A percentile compares a stretch with the other conserved stretches of the same genome.
These are phyloP conservation scores for Serpula lacrymans DNA, from an alignment of 768 basidiomycete genomes.

Conservation along the genomic window DNA sequence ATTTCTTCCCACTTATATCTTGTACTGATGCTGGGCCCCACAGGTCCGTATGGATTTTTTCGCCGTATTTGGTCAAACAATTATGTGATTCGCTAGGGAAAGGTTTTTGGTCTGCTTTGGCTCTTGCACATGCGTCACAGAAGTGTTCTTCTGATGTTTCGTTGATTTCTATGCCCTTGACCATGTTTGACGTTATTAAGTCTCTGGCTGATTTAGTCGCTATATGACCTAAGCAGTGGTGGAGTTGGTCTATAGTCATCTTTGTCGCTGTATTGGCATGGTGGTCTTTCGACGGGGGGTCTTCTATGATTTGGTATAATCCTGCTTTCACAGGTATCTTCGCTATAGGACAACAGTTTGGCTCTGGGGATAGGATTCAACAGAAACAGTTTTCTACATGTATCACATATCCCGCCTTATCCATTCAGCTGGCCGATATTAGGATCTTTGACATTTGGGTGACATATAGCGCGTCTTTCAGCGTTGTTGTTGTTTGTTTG, in stretches of 20 bases:
- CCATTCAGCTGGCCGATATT: neutral
- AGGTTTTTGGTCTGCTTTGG: constrained; percentile 20
- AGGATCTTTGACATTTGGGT: constrained; percentile 1
- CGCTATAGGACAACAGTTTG: neutral
- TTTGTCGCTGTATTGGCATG: neutral
- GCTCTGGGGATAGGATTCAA: neutral
- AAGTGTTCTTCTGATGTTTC: constrained; percentile 15
- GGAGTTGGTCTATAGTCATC: neutral
- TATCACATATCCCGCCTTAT: neutral
- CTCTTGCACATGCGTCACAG: constrained; percentile 29
- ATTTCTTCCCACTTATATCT: too few species aligned
- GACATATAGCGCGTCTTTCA: neutral
- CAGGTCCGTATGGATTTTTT: too few species aligned
- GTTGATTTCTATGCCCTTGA: constrained; percentile 44
- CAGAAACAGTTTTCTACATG: neutral
- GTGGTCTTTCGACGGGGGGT: too few species aligned
- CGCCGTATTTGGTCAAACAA: too few species aligned
- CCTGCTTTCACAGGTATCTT: neutral
- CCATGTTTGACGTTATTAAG: constrained; percentile 95
- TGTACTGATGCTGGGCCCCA: too few species aligned
- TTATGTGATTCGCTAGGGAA: constrained; percentile 17
- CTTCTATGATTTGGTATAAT: too few species aligned
- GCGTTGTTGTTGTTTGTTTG: neutral
- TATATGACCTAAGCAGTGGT: constrained; percentile 24
- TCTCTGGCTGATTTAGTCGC: constrained; percentile 96